phyloP scores from a whole-genome alignment of 805 yeast genomes.

The Metschnikowia matae region DNA sequence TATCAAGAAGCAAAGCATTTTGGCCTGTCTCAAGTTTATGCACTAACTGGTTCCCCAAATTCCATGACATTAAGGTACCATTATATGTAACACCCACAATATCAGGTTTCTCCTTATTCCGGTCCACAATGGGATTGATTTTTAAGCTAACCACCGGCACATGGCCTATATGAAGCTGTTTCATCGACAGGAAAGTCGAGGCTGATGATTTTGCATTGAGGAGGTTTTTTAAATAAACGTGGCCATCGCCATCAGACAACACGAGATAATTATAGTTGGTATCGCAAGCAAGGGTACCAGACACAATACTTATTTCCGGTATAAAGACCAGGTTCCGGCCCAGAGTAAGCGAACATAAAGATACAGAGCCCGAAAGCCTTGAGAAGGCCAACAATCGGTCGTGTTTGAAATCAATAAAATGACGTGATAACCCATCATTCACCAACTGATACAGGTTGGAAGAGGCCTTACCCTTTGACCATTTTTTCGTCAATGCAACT shows the following conservation, averaged over 20 bases:
- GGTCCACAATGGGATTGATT: slow-evolving; percentile 22
- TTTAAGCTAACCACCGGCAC: slow-evolving; percentile 19
- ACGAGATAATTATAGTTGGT: slow-evolving; percentile 33
- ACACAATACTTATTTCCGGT: slow-evolving; percentile 26
- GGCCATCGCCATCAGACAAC: slow-evolving; percentile 27
- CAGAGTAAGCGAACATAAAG: slow-evolving; percentile 29
- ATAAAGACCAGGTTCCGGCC: slow-evolving; percentile 38
- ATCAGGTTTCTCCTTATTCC: slow-evolving; percentile 23
- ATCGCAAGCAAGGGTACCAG: slow-evolving; percentile 18
- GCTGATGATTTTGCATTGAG: slow-evolving; percentile 29
- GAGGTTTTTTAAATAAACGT: slow-evolving; percentile 30
- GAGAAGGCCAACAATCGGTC: slow-evolving; percentile 28
- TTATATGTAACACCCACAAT: slow-evolving; percentile 22
- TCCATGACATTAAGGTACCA: slow-evolving; percentile 28
- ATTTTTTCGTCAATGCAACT: slow-evolving; percentile 28
- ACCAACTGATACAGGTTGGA: slow-evolving; percentile 28
- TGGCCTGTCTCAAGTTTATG: slow-evolving; percentile 1
- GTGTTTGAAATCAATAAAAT: slow-evolving; percentile 25
- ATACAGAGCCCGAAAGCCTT: slow-evolving; percentile 24
- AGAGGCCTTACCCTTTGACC: slow-evolving; percentile 36
- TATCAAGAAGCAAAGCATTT: slow-evolving; percentile 3
- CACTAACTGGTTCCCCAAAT: slow-evolving; percentile 10
- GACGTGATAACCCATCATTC: slow-evolving; percentile 24
- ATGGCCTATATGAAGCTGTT: slow-evolving; percentile 12
- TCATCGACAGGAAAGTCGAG: slow-evolving; percentile 22